Conservation (phyloP, 805 yeast genomes). For the Nakazawaea wyomingensis region DNA sequence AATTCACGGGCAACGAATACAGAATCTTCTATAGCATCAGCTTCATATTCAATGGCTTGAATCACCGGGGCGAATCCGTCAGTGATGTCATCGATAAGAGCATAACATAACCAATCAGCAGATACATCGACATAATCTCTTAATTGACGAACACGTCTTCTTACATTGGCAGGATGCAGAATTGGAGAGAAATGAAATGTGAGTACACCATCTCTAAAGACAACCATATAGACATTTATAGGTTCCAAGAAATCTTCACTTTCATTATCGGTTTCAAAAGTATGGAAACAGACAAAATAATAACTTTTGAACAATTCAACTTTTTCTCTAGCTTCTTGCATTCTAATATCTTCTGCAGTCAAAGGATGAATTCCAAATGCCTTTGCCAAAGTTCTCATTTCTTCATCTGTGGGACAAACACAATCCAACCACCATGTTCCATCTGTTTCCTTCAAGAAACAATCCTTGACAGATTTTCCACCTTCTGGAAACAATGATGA, state of each 20-base stretch:
- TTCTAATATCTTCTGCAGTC: conserved; percentile 94
- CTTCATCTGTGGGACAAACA: conserved; percentile 88
- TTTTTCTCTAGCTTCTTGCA: conserved; percentile 96
- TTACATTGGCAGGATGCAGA: conserved; percentile 66
- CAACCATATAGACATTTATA: conserved; percentile 69
- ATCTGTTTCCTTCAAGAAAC: conserved; percentile 58
- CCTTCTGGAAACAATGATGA: conserved; percentile 69
- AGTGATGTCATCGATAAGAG: conserved; percentile 76
- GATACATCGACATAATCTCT: conserved; percentile 73
- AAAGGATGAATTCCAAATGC: conserved; percentile 97
- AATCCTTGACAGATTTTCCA: conserved; percentile 56
- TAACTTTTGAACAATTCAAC: conserved; percentile 87
- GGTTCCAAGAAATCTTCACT: conserved; percentile 82
- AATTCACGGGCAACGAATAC: conserved; percentile 75
- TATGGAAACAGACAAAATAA: conserved; percentile 95
- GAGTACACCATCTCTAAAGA: conserved; percentile 60
- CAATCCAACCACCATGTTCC: conserved; percentile 98
- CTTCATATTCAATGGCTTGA: conserved; percentile 72
- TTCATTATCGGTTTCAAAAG: conserved; percentile 82
- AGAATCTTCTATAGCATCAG: conserved; percentile 78
- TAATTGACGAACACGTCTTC: conserved; percentile 77
- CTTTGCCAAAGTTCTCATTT: conserved; percentile 86
- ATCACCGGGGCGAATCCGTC: conserved; percentile 83
- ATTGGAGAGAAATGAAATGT: conserved; percentile 70
- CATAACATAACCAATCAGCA: conserved; percentile 81